Base-by-base conservation (phyloP, 2,329 filamentous ascomycete species). In the Beauveria brongniartii region DNA sequence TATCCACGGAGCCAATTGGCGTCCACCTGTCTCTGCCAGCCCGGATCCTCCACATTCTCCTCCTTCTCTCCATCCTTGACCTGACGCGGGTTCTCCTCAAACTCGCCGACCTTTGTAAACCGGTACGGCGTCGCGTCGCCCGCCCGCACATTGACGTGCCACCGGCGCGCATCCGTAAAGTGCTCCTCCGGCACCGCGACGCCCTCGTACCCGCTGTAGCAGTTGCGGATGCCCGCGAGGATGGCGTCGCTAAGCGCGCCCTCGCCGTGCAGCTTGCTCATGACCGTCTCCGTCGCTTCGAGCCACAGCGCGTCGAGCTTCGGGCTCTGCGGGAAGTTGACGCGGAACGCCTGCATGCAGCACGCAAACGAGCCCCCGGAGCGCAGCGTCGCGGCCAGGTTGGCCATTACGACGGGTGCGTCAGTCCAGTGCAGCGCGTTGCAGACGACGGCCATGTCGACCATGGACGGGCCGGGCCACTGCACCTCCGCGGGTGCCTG, bases 371-470 rank as follows among this genome's bases (percentile, higher is more conserved):
- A 50, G 24, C 59, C 59, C 14, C 59, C 52, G 14, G 59, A 24
- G 7, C 34, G 37, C 20, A 61, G 52, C 16, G 59, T 50, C 34
- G 28, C 41, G 12, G 59, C 59, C 12, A 61, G 24, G 52, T 61
- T 61, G 30, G 26, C 43, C 52, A 61, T 50, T 14, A 52, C 53
- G 34, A 14, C 26, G 10, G 41, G 40, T 16, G 52, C 53, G 44
- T 61, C 59, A 44, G 52, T 55, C 59, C 59, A 61, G 52, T 61
- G 59, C 44, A 61, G 59, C 52, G 52, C 43, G n/a, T 61, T 61
- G 59, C 59, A 61, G 30, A 61, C 20, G 52, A 55, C 37, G 51
- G 59, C 59, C 51, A 61, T 24, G 59, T 61, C 59, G 37, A 61
- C 43, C 18, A 44, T 34, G 6, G 44, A 5, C 10, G 52, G 28